Evolutionary conservation across 2,329 filamentous ascomycete genomes (phyloP), one percentile per base, ranked within the genome.

Genomic region (Epichloe bromicola): DNA sequence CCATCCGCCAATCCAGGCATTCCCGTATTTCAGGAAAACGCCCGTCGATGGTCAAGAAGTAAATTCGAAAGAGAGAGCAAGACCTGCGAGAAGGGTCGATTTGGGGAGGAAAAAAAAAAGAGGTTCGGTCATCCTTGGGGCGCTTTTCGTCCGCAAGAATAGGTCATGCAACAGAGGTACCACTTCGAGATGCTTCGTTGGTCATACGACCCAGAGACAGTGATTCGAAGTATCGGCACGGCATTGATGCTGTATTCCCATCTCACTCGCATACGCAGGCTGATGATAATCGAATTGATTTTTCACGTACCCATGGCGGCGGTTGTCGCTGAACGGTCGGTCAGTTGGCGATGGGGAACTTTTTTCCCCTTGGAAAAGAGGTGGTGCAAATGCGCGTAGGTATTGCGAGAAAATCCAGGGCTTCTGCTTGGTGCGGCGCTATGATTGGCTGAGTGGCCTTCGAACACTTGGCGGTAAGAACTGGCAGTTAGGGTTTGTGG

Each of bases 301-400:
- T 67, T 74, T 68, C 65, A 76, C 77, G 72, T 80, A 80, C 77
- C 77, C 77, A 80, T 80, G 71, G 72, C 78, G 74, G 70, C 73
- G 74, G 63, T 67, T 60, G 63, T 61, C 62, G 63, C 57, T 63
- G 61, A 60, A 54, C 67, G 64, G 65, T 67, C 66, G 64, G 66
- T 68, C 65, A 64, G 65, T 71, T 66, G 67, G 63, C 65, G 69
- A 65, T 67, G 58, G 58, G 57, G 56, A 23, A 34, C 2, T 34
- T 30, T 53, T 56, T 59, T 59, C 63, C 53, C 60, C 59, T 56
- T 58, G 57, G 63, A 63, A 58, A 66, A 62, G 63, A 67, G 36
- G 63, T 64, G 59, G 61, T 58, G 56, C 49, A 56, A 54, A 49
- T 46, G 56, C 51, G 50, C 30, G 53, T 51, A 48, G 50, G 55